Base-by-base conservation (phyloP, 768 basidiomycete species). In the Panellus pusillus region DNA sequence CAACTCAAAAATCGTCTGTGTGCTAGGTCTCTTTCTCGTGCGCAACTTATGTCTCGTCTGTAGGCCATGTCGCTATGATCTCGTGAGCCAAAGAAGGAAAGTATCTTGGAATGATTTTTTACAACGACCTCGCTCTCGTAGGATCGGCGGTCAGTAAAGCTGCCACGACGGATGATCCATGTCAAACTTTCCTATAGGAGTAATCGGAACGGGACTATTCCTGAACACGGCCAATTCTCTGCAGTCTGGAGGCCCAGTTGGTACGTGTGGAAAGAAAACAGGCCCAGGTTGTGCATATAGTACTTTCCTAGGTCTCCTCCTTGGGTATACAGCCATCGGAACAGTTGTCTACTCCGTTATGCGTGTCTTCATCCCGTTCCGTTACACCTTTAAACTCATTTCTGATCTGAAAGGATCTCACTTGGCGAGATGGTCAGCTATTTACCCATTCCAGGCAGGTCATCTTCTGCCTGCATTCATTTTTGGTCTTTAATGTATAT, bases 391-490 rank as follows among this genome's bases (percentile, higher is more conserved):
- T 28, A 20, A 1, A 15, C 40, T 20, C 18, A 11, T 31, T 32
- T 98, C 95, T 1, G 92, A 91, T 51, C 92, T 89, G 0, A n/a
- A 18, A 15, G 47, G 41, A 50, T 58, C 45, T 52, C 63, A n/a
- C 61, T 72, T 2, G 82, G 85, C 8, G 86, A 87, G 71, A 87
- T 89, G 90, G 65, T 92, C 42, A 82, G 89, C 0, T 92, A 76
- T 67, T 76, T 93, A 4, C 90, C 90, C 0, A 76, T 93, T 43
- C 77, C 87, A 35, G 32, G 32, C 14, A 35, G 14, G 14, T 35
- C 32, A 35, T 35, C 32, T 14, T 35, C 32, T 14, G 32, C 11
- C 32, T 24, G 24, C 32, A 9, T 3, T 35, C 8, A 9, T 9
- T 11, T 8, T 14, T 3, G 8, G 32, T 35, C 32, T 2, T 35